Base-by-base conservation (phyloP, 495 filamentous ascomycete species). In the Halenospora varia region DNA sequence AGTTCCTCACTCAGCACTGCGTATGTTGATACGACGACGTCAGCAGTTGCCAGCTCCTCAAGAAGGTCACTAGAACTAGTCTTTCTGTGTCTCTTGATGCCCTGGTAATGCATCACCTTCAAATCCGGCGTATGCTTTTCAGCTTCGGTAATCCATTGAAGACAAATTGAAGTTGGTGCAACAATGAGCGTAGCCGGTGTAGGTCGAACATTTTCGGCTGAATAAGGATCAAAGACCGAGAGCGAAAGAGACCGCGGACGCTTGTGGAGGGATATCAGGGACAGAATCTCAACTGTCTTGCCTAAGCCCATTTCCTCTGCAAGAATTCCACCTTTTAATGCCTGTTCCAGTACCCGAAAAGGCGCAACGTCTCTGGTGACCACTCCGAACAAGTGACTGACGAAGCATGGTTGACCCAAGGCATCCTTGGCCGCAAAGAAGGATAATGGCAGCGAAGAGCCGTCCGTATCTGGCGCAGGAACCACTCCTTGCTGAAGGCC, bases 231-330 rank as follows among this genome's bases (percentile, higher is more conserved):
- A 53, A 70, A 71, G 0, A 65, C 53, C 2, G 60, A 48, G 20
- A 57, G 39, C 10, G 48, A 10, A 0, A 62, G 57, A 3, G 54
- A 53, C 15, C 46, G 39, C 3, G 60, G 63, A 18, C 72, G 76
- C 35, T 55, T 73, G 64, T 96, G 85, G 46, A 88, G 66, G 45
- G 79, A 80, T 0, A 96, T 85, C 18, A 97, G 71, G 1, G 88
- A 81, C 46, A 94, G 88, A 50, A 93, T 78, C 68, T 98, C 94
- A 18, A 97, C 82, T 0, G 94, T 97, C 68, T 98, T 98, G 1
- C 94, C 94, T 3, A 98, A 73, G 0, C 93, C 93, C 94, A 97
- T 97, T 71, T 98, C 94, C 69, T 98, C 93, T 0, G 92, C 90
- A 19, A 98, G 78, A 25, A 82, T 85, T 42, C 88, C 88, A 25